Evolutionary conservation across 371 early-diverging fungal genomes (phyloP).

Genomic region (Circinella umbellata): DNA sequence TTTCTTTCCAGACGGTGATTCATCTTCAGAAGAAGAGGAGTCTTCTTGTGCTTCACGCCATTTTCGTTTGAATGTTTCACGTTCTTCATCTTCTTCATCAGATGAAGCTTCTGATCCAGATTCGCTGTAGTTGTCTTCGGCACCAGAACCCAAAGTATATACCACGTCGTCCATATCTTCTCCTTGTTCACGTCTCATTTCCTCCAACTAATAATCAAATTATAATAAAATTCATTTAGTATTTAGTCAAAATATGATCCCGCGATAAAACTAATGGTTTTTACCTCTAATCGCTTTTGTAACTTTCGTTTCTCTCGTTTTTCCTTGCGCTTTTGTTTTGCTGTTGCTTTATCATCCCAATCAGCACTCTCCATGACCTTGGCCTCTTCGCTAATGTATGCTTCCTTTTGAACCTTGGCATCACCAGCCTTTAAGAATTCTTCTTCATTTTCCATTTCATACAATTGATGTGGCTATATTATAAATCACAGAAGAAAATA

Average conservation of each 20-base stretch:
- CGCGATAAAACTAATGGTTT: background rate
- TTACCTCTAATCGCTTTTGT: constrained; percentile 48
- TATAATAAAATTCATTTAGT: background rate
- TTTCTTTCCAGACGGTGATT: constrained; percentile 47
- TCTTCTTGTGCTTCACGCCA: constrained; percentile 41
- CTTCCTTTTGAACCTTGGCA: constrained; percentile 62
- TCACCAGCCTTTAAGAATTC: constrained; percentile 80
- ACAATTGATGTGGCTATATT: constrained; percentile 64
- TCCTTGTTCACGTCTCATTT: constrained; percentile 33
- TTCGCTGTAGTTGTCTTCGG: constrained; percentile 27
- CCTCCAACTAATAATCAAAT: constrained; percentile 15
- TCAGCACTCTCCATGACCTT: constrained; percentile 74
- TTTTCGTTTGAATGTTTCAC: constrained; percentile 32
- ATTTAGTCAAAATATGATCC: too few relatives aligned
- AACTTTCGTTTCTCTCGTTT: constrained; percentile 74
- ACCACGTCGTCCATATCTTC: constrained; percentile 21
- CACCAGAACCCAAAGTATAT: constrained; percentile 8
- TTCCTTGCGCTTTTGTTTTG: constrained; percentile 72
- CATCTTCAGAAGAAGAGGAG: constrained; percentile 38
- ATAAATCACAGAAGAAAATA: background rate
- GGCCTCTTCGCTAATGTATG: constrained; percentile 69
- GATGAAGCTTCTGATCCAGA: constrained; percentile 15
- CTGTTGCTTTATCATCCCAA: constrained; percentile 70
- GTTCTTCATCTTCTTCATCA: constrained; percentile 23
- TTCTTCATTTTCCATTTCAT: constrained; percentile 79